Base-by-base conservation (phyloP, 176 grass and related monocot genomes). In the Oryza glaberrima region DNA sequence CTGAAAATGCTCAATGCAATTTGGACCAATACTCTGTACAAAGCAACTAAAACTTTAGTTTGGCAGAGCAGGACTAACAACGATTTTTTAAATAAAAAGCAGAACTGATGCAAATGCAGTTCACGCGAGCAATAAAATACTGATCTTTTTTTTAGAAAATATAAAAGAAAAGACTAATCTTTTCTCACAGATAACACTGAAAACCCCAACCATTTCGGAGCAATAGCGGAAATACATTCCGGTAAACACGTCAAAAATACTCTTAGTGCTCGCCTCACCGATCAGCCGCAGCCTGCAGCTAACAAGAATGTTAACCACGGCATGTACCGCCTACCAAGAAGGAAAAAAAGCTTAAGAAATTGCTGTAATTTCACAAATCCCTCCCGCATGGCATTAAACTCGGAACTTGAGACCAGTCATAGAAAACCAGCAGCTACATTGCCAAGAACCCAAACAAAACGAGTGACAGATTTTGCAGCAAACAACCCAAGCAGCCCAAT, bases 21-120 rank as follows among this genome's bases (percentile, higher is more conserved):
- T 63, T 63, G 58, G 58, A 61, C 12, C 30, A 81, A 68, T 70
- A 70, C 32, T 58, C 7, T 22, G 79, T 43, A 40, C 52, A 68
- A 77, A 23, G 38, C 38, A 22, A 35, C 40, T 47, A 63, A 35
- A 73, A 65, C 58, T 75, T 9, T 0, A 30, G 23, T 47, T 51
- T n/a, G 35, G 22, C n/a, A 25, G 67, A 43, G 41, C 5, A n/a
- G 16, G 15, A 73, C 17, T 9, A 60, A 43, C 79, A 32, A 26
- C 3, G 35, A 40, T 35, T 23, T 30, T 44, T 11, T 10, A 2
- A 45, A 5, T 23, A 67, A 75, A 7, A 23, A 30, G 4, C 8
- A 45, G 47, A 4, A 49, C 7, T 13, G 45, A 68, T 9, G 72
- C 72, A 77, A 76, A 68, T 40, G 13, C 20, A 40, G 45, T 76